These are phyloP conservation scores for Termitomyces titanicus DNA, from an alignment of 768 basidiomycete species.

Conservation along the genomic window DNA sequence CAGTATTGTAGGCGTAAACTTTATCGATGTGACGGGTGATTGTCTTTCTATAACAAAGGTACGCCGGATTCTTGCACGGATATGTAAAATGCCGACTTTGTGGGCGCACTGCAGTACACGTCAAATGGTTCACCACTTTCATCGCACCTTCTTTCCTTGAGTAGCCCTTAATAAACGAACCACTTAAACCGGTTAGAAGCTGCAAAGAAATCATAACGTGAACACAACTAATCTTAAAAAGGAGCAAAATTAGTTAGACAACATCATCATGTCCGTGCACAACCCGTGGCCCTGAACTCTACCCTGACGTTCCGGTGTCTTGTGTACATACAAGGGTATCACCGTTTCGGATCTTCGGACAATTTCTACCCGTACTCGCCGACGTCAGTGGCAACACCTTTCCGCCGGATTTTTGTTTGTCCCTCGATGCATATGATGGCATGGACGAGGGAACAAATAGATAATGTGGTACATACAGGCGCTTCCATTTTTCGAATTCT, in stretches of 20 bases:
- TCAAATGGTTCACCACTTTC: neutral
- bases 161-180: neutral
- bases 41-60: neutral
- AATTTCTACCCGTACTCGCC: neutral
- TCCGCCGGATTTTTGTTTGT: neutral
- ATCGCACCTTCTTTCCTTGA: neutral
- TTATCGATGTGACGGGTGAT: neutral
- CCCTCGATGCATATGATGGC: too few species aligned
- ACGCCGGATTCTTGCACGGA: neutral
- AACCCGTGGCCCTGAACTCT: neutral
- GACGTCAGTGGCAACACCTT: neutral
- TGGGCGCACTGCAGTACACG: neutral
- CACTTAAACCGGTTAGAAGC: neutral
- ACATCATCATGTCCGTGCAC: neutral
- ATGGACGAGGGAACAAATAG: neutral
- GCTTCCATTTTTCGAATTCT: slow-evolving; percentile 5
- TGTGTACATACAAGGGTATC: neutral
- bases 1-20: neutral
- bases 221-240: neutral
- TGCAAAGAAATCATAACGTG: neutral
- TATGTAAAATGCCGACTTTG: neutral
- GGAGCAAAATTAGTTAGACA: too few species aligned
- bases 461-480: neutral
- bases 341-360: neutral
- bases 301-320: neutral